Conservation (phyloP, 2,329 filamentous ascomycete genomes). For the Penicillium sp. region DNA sequence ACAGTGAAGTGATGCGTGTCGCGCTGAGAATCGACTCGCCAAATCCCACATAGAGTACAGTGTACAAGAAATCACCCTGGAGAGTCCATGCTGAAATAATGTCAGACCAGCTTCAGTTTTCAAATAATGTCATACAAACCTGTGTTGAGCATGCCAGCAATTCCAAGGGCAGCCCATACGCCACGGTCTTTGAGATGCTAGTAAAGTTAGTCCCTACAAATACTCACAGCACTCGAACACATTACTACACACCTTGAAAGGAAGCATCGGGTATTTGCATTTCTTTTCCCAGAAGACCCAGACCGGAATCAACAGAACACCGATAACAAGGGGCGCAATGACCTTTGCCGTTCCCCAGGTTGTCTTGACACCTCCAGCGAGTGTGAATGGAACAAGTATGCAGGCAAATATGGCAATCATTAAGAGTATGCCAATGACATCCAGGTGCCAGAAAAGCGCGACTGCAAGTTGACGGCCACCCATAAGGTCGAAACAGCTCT, state of each 20-base stretch:
- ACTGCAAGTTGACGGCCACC: constrained; percentile 38
- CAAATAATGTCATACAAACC: constrained; percentile 29
- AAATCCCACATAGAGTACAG: constrained; percentile 62
- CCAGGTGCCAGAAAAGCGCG: constrained; percentile 59
- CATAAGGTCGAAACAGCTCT: constrained; percentile 45
- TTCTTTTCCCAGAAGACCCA: constrained; percentile 58
- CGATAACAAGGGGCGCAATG: constrained; percentile 53
- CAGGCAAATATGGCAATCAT: constrained; percentile 54
- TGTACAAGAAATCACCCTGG: constrained; percentile 65
- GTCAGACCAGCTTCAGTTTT: constrained; percentile 5
- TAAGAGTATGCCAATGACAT: constrained; percentile 54
- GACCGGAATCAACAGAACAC: constrained; percentile 49
- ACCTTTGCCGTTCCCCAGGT: constrained; percentile 36
- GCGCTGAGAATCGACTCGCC: constrained; percentile 58
- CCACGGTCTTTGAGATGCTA: constrained; percentile 60
- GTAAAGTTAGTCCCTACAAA: neutral
- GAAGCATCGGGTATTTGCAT: constrained; percentile 55
- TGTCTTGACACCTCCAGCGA: constrained; percentile 51
- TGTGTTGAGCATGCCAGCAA: constrained; percentile 35
- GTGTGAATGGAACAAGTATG: constrained; percentile 57
- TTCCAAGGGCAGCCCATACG: constrained; percentile 64
- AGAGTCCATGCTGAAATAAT: constrained; percentile 55
- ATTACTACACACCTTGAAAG: constrained; percentile 51
- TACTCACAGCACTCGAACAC: neutral
- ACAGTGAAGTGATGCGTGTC: constrained; percentile 61